Conservation (phyloP, 495 filamentous ascomycete species). For the Lindgomyces ingoldianus region DNA sequence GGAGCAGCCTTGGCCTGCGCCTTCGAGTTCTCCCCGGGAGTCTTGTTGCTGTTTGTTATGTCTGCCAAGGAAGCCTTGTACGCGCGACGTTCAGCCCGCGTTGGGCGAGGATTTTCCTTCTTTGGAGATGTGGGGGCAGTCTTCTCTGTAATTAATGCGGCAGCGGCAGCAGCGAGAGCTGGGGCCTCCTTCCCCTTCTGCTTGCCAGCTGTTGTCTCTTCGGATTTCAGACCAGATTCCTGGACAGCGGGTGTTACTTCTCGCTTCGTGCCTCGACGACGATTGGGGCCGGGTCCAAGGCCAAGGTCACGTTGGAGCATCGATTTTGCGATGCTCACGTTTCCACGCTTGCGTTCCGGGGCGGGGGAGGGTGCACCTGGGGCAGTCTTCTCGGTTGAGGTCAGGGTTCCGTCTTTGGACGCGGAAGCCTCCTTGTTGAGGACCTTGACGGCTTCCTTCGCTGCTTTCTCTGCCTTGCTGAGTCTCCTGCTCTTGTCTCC, state of each 20-base stretch:
- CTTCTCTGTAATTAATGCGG: slow-evolving; percentile 13
- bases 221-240: slow-evolving; percentile 31
- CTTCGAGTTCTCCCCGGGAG: slow-evolving; percentile 21
- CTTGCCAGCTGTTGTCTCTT: slow-evolving; percentile 34
- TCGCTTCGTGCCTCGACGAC: slow-evolving; percentile 51
- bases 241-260: slow-evolving; percentile 25
- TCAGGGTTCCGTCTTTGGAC: slow-evolving; percentile 34
- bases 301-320: slow-evolving; percentile 91
- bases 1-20: slow-evolving; percentile 23
- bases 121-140: slow-evolving; percentile 29
- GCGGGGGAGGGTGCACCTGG: slow-evolving; percentile 42
- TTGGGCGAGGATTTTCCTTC: slow-evolving; percentile 27
- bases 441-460: slow-evolving; percentile 78
- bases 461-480: slow-evolving; percentile 59
- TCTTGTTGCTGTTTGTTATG: slow-evolving; percentile 32
- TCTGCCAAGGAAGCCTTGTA: slow-evolving; percentile 33
- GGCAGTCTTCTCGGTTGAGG: slow-evolving; percentile 32
- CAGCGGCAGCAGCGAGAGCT: slow-evolving; percentile 10
- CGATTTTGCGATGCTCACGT: slow-evolving; percentile 71
- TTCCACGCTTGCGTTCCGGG: slow-evolving; percentile 63
- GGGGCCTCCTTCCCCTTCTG: slow-evolving; percentile 25
- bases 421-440: slow-evolving; percentile 64
- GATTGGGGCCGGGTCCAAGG: slow-evolving; percentile 57
- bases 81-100: slow-evolving; percentile 38
- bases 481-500: slow-evolving; percentile 51